Conservation (phyloP, 768 basidiomycete species). For the Mycena olivaceomarginata region DNA sequence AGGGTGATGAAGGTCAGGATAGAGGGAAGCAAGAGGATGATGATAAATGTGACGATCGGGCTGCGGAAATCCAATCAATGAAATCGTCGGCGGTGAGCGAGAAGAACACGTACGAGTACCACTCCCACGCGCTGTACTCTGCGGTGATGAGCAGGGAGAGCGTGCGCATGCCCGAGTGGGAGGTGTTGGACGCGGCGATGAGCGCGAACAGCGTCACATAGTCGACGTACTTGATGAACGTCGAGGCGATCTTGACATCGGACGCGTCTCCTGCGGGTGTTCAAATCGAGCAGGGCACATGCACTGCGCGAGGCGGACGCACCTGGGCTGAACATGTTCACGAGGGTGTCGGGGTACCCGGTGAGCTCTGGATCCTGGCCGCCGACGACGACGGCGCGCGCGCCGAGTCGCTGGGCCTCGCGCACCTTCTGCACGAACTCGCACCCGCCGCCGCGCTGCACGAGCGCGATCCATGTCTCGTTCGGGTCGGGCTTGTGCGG, state of each 20-base stretch:
- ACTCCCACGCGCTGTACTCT: slow-evolving; percentile 91
- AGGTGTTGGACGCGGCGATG: slow-evolving; percentile 84
- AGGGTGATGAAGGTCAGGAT: slow-evolving; percentile 92
- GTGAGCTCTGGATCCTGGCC: slow-evolving; percentile 81
- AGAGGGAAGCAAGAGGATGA: slow-evolving; percentile 94
- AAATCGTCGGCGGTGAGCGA: slow-evolving; percentile 20
- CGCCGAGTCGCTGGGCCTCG: slow-evolving; percentile 84
- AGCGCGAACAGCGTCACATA: slow-evolving; percentile 83
- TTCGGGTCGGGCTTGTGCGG: slow-evolving; percentile 72
- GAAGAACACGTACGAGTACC: slow-evolving; percentile 83
- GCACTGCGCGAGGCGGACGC: slow-evolving; percentile 41
- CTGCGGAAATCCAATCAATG: slow-evolving; percentile 57
- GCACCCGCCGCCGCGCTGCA: slow-evolving; percentile 83
- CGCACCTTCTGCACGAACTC: slow-evolving; percentile 94
- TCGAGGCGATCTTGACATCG: slow-evolving; percentile 89
- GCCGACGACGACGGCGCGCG: slow-evolving; percentile 94
- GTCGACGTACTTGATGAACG: slow-evolving; percentile 91
- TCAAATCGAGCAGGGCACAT: background rate
- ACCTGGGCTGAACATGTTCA: slow-evolving; percentile 97
- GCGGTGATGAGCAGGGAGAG: slow-evolving; percentile 86
- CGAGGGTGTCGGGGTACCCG: slow-evolving; percentile 84
- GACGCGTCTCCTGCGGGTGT: slow-evolving; percentile 83
- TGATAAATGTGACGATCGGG: slow-evolving; percentile 89
- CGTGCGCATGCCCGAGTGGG: slow-evolving; percentile 85
- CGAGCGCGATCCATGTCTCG: slow-evolving; percentile 93